A percentile compares a stretch with the other conserved stretches of the same genome.
phyloP scores from a whole-genome alignment of 441 rosid genomes.

The Jatropha multifida region DNA sequence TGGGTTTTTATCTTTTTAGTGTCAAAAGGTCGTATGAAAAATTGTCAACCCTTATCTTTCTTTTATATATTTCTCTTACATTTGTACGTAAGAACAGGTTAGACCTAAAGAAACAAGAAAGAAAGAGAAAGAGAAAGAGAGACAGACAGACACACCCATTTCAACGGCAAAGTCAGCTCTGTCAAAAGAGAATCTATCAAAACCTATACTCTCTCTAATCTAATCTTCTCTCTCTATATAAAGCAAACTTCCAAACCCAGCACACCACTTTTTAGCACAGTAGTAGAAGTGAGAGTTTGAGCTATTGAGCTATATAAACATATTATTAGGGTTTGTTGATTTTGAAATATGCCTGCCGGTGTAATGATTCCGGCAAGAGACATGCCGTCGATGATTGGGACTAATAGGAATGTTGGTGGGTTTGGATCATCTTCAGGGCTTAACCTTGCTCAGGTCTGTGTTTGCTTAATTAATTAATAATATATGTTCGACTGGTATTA shows the following conservation, averaged over 20 bases:
- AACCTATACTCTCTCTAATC: not conserved
- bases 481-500: not conserved
- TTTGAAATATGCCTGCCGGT: slow-evolving; percentile 52
- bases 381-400: slow-evolving; percentile 49
- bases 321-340: slow-evolving; percentile 28
- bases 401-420: slow-evolving; percentile 38
- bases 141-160: slow-evolving; percentile 18
- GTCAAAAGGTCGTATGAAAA: slow-evolving; percentile 18
- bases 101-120: not conserved
- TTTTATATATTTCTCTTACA: slow-evolving; percentile 30
- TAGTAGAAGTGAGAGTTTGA: not conserved
- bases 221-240: not conserved
- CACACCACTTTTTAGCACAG: not conserved
- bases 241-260: slow-evolving; percentile 10
- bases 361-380: slow-evolving; percentile 60
- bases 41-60: slow-evolving; percentile 24
- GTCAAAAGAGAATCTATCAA: slow-evolving; percentile 22
- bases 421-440: slow-evolving; percentile 55
- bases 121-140: not conserved
- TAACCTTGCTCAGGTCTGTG: slow-evolving; percentile 49
- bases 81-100: slow-evolving; percentile 28
- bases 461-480: not conserved
- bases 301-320: not conserved
- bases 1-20: slow-evolving; percentile 10
- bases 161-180: slow-evolving; percentile 33